Percentiles rank a stretch among this genome's conserved stretches.
phyloP scores from a whole-genome alignment of 2,329 filamentous ascomycete species.

The Fusarium transvaalense region DNA sequence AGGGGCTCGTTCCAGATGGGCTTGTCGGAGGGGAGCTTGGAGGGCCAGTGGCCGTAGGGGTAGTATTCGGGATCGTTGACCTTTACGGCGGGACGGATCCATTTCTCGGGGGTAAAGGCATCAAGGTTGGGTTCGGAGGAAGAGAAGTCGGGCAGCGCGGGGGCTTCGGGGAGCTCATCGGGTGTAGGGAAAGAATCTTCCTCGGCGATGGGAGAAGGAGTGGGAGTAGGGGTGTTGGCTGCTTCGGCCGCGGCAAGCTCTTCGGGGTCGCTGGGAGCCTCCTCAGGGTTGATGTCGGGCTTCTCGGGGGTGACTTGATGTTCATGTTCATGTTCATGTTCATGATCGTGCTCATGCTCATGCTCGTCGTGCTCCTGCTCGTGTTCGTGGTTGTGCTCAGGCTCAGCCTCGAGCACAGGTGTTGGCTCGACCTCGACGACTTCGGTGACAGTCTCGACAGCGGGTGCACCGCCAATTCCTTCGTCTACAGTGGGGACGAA shows the following conservation, averaged over 20 bases:
- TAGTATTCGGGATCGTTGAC: constrained; percentile 48
- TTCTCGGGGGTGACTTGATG: constrained; percentile 1
- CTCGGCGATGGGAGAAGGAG: constrained; percentile 1
- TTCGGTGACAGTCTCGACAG: constrained; percentile 8
- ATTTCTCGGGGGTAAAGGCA: constrained; percentile 26
- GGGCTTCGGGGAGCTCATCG: constrained; percentile 16
- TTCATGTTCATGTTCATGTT: neutral
- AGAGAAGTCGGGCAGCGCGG: constrained; percentile 5
- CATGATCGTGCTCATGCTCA: neutral
- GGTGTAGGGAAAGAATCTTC: neutral
- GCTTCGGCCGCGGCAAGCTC: constrained; percentile 20
- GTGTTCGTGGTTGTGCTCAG: neutral
- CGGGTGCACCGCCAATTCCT: constrained; percentile 9
- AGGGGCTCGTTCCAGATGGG: constrained; percentile 52
- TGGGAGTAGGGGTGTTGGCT: neutral
- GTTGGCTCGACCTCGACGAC: constrained; percentile 3
- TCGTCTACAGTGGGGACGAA: constrained; percentile 22
- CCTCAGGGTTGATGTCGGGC: constrained; percentile 8
- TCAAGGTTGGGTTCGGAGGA: constrained; percentile 14
- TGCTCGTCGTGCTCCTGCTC: neutral
- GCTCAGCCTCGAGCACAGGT: neutral
- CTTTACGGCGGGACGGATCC: constrained; percentile 31
- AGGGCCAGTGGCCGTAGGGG: constrained; percentile 52
- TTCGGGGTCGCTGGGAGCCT: constrained; percentile 19
- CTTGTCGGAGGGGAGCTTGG: constrained; percentile 47